Conservation (phyloP, 1,284 basidiomycete species). For the Tetrapyrgos nigripes region DNA sequence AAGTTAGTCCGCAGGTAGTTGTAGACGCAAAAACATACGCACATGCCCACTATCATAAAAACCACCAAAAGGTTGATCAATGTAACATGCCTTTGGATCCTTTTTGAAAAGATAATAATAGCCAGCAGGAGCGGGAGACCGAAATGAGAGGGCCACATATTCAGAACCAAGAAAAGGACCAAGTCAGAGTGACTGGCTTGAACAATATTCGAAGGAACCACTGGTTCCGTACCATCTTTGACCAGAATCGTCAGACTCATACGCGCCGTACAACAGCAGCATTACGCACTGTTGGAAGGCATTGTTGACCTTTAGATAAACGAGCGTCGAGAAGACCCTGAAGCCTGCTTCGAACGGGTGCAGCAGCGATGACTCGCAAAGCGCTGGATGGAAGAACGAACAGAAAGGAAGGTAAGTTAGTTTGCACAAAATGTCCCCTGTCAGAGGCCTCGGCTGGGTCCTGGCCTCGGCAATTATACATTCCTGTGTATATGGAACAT, state of each 20-base stretch:
- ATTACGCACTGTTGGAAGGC: slow-evolving; percentile 2
- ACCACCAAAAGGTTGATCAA: slow-evolving; percentile 51
- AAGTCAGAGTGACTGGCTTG: slow-evolving; percentile 47
- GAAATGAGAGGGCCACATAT: slow-evolving; percentile 55
- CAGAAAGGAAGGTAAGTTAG: not conserved
- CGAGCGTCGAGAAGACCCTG: slow-evolving; percentile 9
- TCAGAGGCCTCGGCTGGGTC: not conserved
- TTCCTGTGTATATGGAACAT: no score
- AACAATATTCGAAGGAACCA: slow-evolving; percentile 42
- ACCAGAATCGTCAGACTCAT: no score
- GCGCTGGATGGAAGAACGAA: slow-evolving; percentile 3
- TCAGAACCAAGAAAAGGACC: slow-evolving; percentile 50
- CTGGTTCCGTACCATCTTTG: slow-evolving; percentile 1
- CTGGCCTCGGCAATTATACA: no score
- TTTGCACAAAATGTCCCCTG: not conserved
- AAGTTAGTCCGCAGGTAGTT: not conserved
- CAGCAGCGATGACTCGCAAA: slow-evolving; percentile 12
- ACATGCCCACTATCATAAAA: slow-evolving; percentile 51
- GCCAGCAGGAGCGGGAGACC: slow-evolving; percentile 51
- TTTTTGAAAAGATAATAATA: slow-evolving; percentile 44
- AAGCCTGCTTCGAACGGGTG: slow-evolving; percentile 15
- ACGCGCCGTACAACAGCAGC: not conserved
- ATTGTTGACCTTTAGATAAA: slow-evolving; percentile 3
- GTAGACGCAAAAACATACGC: slow-evolving; percentile 23
- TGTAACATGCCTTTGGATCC: slow-evolving; percentile 52